Conservation (phyloP, 768 basidiomycete species). For the Sistotremastrum suecicum region DNA sequence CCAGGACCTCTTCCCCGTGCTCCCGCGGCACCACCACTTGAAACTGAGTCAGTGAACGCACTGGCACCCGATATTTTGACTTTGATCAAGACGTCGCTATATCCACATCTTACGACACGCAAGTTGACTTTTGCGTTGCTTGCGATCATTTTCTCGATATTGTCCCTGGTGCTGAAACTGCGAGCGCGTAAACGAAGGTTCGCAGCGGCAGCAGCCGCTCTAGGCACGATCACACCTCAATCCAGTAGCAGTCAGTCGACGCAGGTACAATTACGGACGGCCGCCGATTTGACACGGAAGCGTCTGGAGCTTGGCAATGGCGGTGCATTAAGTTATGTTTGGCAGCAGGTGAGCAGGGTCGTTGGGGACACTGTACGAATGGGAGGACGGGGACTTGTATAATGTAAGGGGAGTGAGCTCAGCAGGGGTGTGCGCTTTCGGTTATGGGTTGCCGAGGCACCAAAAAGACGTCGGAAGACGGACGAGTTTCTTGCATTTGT, state of each 20-base stretch:
- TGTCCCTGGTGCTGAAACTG: constrained; percentile 37
- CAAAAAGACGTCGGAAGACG: too few relatives aligned
- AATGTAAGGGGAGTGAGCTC: constrained; percentile 3
- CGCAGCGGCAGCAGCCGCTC: constrained; percentile 6
- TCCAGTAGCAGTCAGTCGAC: neutral
- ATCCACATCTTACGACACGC: constrained; percentile 32
- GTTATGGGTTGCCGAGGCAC: too few relatives aligned
- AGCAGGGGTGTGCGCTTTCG: too few relatives aligned
- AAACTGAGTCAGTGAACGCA: constrained; percentile 3
- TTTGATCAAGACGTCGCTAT: constrained; percentile 33
- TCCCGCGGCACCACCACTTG: constrained; percentile 5
- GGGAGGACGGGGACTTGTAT: constrained; percentile 66
- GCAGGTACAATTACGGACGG: constrained; percentile 13
- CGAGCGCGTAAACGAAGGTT: constrained; percentile 24
- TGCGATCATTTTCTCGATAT: constrained; percentile 26
- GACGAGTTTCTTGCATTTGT: too few relatives aligned
- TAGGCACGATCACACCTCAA: neutral
- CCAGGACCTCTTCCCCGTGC: constrained; percentile 6
- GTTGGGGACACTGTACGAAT: constrained; percentile 57
- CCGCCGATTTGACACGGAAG: constrained; percentile 44
- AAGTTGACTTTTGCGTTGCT: constrained; percentile 32
- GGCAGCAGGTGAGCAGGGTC: constrained; percentile 36
- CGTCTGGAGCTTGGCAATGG: constrained; percentile 31
- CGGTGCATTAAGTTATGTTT: constrained; percentile 25
- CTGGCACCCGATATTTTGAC: constrained; percentile 18